Base-by-base conservation (phyloP, 257 asterid genomes). In the Ophiorrhiza pumila region DNA sequence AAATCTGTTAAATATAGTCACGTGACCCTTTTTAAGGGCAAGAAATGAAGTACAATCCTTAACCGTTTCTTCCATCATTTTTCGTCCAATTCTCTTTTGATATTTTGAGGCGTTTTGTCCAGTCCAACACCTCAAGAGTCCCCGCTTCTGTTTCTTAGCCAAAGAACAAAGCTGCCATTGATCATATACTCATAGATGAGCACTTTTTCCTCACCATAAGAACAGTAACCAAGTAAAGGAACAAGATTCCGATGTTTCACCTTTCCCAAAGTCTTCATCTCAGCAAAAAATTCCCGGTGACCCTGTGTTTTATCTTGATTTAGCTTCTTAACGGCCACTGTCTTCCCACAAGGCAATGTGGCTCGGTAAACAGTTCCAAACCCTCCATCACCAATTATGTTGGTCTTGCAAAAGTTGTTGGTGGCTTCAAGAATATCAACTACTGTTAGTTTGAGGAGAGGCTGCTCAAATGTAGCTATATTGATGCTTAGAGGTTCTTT, bases 181-280 rank as follows among this genome's bases (percentile, higher is more conserved):
- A 77, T 83, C 98, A 94, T 94, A 77, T 88, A 91, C 85, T 94
- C 96, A 0, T 91, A 94, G 0, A 91, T 95, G 1, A 94, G 96
- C 68, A 94, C 86, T 69, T 89, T 94, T 62, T 91, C 97, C 25
- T 86, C 94, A 0, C 96, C 92, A 27, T 79, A 85, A 17, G 96
- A 85, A 79, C 97, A 89, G 79, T 94, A 94, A 1, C 96, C 96
- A 1, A 94, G 96, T 75, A 91, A 71, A 0, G 96, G 78, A 25
- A 94, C 97, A 1, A 94, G 97, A 64, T 94, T 94, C 7, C 89
- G 74, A 25, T 94, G 98, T 46, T 91, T 88, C 35, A 94, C 96
- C 70, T 94, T 94, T 2, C 98, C 98, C 0, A 94, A 82, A 39
- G 96, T 94, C 76, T 94, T 96, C 98, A 94, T 91, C 66, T 94